phyloP scores from a whole-genome alignment of 306 rosid genomes.

The Alnus rubra region DNA sequence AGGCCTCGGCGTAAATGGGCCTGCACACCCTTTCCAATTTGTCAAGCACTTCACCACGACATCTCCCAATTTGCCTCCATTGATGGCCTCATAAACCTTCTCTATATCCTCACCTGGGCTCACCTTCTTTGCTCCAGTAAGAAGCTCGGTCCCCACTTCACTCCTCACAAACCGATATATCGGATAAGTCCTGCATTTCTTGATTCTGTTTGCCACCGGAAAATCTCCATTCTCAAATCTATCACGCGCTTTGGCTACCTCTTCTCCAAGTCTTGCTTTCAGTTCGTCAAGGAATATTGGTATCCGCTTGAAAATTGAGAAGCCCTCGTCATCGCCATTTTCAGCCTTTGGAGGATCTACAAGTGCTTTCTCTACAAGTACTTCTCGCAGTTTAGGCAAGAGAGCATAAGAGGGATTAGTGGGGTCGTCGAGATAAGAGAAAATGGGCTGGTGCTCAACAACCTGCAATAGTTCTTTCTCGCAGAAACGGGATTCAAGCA shows the following conservation, averaged over 20 bases:
- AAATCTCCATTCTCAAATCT: slow-evolving; percentile 30
- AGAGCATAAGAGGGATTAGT: slow-evolving; percentile 30
- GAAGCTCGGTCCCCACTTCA: slow-evolving; percentile 34
- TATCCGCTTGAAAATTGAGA: slow-evolving; percentile 28
- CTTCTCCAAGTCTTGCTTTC: slow-evolving; percentile 28
- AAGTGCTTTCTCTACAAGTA: slow-evolving; percentile 32
- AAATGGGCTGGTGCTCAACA: slow-evolving; percentile 33
- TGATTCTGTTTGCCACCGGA: slow-evolving; percentile 26
- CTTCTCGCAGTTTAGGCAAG: slow-evolving; percentile 28
- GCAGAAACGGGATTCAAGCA: too few species aligned
- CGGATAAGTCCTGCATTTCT: slow-evolving; percentile 37
- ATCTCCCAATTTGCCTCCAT: slow-evolving; percentile 34
- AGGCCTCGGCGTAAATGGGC: slow-evolving; percentile 11
- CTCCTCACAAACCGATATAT: slow-evolving; percentile 32
- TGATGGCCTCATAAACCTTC: slow-evolving; percentile 38
- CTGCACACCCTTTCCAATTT: slow-evolving; percentile 23
- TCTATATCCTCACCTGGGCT: slow-evolving; percentile 46
- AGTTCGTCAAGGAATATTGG: slow-evolving; percentile 35
- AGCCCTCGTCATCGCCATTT: not conserved
- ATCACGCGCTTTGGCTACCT: slow-evolving; percentile 26
- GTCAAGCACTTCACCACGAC: slow-evolving; percentile 23
- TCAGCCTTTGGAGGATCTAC: slow-evolving; percentile 10
- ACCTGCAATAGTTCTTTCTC: too few species aligned
- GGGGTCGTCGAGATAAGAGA: slow-evolving; percentile 41
- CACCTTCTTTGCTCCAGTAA: slow-evolving; percentile 32